These are phyloP conservation scores for Thermothielavioides terrestris DNA, from an alignment of 495 filamentous ascomycete species.

Conservation along the genomic window DNA sequence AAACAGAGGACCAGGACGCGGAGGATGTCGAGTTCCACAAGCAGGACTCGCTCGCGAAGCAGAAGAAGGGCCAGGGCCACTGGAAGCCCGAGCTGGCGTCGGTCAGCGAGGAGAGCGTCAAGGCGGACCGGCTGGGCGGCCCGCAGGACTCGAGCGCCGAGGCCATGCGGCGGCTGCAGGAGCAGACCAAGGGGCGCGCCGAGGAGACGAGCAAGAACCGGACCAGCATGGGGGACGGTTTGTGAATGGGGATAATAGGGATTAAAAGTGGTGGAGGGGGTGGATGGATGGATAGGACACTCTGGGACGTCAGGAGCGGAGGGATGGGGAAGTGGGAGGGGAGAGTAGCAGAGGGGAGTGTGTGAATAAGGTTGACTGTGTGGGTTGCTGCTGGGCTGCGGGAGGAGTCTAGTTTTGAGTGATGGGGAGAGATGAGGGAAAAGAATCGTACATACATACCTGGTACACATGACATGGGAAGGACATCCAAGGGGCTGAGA, in stretches of 20 bases:
- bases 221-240: conserved; percentile 39
- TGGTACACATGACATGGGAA: no score
- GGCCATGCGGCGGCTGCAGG: conserved; percentile 38
- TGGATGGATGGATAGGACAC: neutral
- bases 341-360: no score
- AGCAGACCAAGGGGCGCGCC: conserved; percentile 40
- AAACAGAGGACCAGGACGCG: conserved; percentile 21
- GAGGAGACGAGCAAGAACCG: conserved; percentile 40
- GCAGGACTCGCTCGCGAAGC: conserved; percentile 57
- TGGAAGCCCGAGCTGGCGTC: conserved; percentile 77
- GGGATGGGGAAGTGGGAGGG: no score
- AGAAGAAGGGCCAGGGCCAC: conserved; percentile 64
- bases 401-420: no score
- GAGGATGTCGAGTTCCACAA: conserved; percentile 60
- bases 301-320: no score
- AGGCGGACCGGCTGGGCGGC: conserved; percentile 34
- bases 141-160: conserved; percentile 15
- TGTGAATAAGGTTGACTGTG: no score
- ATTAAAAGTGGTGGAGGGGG: neutral
- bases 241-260: conserved; percentile 18
- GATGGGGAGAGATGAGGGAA: no score
- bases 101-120: conserved; percentile 71
- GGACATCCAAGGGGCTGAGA: no score
- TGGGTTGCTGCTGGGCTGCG: no score
- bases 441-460: no score